Evolutionary conservation across 75 land plant species (phyloP).

Genomic region (Sequoiadendron giganteum): DNA sequence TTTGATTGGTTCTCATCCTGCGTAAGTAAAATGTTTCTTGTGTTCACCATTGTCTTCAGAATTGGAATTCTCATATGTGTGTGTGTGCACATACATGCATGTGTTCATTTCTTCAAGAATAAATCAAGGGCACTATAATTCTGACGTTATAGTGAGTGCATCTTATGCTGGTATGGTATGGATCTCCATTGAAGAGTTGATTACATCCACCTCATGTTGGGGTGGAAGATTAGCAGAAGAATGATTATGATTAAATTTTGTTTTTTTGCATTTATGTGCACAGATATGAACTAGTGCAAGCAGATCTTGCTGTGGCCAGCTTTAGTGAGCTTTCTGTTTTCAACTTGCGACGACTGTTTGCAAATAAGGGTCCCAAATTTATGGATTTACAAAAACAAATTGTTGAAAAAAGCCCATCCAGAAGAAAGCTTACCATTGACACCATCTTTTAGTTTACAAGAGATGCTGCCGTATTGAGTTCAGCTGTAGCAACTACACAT

Average conservation of each 20-base stretch:
- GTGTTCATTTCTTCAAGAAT: background rate
- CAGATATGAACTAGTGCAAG: slow-evolving; percentile 94
- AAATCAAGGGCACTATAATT: background rate
- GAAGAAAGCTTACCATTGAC: slow-evolving; percentile 70
- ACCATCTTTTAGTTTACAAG: slow-evolving; percentile 53
- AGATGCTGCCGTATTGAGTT: background rate
- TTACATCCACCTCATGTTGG: background rate
- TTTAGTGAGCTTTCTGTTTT: slow-evolving; percentile 94
- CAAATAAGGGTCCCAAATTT: slow-evolving; percentile 79
- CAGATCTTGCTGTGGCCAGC: slow-evolving; percentile 91
- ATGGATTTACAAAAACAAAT: slow-evolving; percentile 95
- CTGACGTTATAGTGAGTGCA: background rate
- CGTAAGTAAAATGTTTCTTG: slow-evolving; percentile 46
- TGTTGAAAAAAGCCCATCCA: slow-evolving; percentile 61
- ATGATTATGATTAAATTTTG: background rate
- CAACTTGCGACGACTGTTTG: slow-evolving; percentile 90
- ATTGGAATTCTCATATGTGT: background rate
- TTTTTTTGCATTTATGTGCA: background rate
- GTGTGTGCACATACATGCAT: too few relatives aligned
- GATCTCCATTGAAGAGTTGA: background rate
- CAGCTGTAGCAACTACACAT: background rate
- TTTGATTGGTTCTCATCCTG: slow-evolving; percentile 92
- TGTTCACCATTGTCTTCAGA: background rate
- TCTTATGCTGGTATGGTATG: background rate
- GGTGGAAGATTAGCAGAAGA: background rate